These are phyloP conservation scores for Xylogone sp. DNA, from an alignment of 2,329 filamentous ascomycete species.

Conservation along the genomic window DNA sequence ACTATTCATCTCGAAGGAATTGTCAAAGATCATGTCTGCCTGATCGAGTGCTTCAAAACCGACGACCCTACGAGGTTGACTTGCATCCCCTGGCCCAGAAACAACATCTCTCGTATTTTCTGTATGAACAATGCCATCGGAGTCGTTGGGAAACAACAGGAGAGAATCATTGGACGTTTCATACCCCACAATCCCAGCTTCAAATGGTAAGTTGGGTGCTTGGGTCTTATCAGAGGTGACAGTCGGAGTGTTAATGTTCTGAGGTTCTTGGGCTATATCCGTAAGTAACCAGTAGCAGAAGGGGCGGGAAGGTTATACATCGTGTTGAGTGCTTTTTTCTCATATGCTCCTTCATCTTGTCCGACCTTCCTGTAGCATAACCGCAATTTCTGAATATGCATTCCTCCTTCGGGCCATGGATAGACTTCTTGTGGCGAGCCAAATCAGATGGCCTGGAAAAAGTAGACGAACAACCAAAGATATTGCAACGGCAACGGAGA, in stretches of 20 bases:
- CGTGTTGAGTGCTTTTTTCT: background rate
- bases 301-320: background rate
- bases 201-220: background rate
- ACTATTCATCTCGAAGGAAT: background rate
- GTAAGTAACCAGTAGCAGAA: background rate
- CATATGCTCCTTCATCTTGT: background rate
- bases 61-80: background rate
- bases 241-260: background rate
- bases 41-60: background rate
- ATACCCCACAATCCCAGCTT: background rate
- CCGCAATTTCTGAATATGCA: background rate
- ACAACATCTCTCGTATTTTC: background rate
- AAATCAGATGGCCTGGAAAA: background rate
- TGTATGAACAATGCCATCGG: background rate
- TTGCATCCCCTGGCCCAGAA: background rate
- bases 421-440: background rate
- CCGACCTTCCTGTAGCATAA: background rate
- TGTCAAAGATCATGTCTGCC: background rate
- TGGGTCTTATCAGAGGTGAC: background rate
- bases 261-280: background rate
- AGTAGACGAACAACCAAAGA: background rate
- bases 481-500: background rate
- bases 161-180: background rate
- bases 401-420: background rate
- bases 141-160: background rate